phyloP scores from a whole-genome alignment of 257 asterid genomes.

The Rauvolfia tetraphylla region DNA sequence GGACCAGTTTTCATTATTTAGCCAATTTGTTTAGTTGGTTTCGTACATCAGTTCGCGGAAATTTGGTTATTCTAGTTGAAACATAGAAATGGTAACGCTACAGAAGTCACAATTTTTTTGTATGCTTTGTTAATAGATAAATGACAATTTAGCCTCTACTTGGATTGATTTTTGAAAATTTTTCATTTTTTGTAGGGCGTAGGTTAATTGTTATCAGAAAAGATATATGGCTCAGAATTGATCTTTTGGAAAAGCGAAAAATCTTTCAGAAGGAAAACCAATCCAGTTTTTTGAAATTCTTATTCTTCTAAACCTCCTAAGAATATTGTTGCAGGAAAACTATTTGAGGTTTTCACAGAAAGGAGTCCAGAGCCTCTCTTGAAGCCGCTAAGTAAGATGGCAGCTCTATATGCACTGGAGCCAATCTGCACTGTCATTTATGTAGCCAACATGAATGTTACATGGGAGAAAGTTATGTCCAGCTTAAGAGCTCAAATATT shows the following conservation, averaged over 20 bases:
- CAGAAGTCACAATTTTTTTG: too few species aligned
- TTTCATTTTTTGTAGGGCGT: too few species aligned
- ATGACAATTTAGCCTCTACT: too few species aligned
- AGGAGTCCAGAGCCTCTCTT: constrained; percentile 65
- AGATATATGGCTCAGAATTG: too few species aligned
- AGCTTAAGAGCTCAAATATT: constrained; percentile 95
- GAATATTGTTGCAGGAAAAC: constrained; percentile 58
- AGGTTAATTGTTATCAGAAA: too few species aligned
- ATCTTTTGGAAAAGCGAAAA: too few species aligned
- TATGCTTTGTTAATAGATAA: too few species aligned
- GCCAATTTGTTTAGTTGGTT: background rate
- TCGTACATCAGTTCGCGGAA: too few species aligned
- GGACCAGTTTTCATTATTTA: background rate
- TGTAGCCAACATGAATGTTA: constrained; percentile 75
- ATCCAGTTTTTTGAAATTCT: too few species aligned
- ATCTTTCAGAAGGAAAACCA: too few species aligned
- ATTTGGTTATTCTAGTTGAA: background rate
- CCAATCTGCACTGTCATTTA: constrained; percentile 74
- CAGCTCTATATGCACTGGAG: constrained; percentile 63
- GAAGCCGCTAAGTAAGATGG: constrained; percentile 66
- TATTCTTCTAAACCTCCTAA: too few species aligned
- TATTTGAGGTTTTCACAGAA: constrained; percentile 85
- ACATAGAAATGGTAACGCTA: background rate
- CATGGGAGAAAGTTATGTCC: constrained; percentile 98
- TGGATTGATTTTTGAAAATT: too few species aligned